A percentile compares a stretch with the other conserved stretches of the same genome.
Conservation (phyloP, 352 stramenopile genomes). For the Pythium sukuiense region DNA sequence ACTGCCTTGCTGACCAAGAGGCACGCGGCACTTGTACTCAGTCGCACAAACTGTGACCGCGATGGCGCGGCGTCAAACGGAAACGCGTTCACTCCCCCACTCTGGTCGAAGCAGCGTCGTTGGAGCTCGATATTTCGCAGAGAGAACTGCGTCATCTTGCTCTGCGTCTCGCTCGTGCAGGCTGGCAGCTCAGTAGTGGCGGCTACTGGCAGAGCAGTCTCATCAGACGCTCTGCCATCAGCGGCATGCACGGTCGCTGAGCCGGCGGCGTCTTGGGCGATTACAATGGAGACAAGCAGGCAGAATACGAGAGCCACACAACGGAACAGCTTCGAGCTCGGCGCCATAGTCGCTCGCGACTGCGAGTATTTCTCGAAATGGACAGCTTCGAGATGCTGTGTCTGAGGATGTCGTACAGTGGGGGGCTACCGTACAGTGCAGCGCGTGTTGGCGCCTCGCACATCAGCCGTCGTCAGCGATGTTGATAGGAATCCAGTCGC, state of each 20-base stretch:
- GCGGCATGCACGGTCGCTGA: constrained; percentile 1
- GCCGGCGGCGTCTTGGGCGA: neutral
- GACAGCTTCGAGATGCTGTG: neutral
- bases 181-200: neutral
- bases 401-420: neutral
- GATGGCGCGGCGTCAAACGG: constrained; percentile 14
- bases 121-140: constrained; percentile 18
- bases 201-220: neutral
- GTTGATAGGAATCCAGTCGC: neutral
- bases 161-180: neutral
- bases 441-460: neutral
- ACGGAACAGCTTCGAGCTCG: neutral
- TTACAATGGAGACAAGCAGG: neutral
- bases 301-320: neutral
- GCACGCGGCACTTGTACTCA: constrained; percentile 15
- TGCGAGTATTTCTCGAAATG: neutral
- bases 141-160: constrained; percentile 15
- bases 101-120: constrained; percentile 13
- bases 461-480: neutral
- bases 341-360: neutral
- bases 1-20: constrained; percentile 14
- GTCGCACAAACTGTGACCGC: constrained; percentile 8
- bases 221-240: neutral
- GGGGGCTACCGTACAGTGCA: neutral
- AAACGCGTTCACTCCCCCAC: constrained; percentile 14